phyloP scores from a whole-genome alignment of 495 filamentous ascomycete species.

The Hypoxylon perforatum region DNA sequence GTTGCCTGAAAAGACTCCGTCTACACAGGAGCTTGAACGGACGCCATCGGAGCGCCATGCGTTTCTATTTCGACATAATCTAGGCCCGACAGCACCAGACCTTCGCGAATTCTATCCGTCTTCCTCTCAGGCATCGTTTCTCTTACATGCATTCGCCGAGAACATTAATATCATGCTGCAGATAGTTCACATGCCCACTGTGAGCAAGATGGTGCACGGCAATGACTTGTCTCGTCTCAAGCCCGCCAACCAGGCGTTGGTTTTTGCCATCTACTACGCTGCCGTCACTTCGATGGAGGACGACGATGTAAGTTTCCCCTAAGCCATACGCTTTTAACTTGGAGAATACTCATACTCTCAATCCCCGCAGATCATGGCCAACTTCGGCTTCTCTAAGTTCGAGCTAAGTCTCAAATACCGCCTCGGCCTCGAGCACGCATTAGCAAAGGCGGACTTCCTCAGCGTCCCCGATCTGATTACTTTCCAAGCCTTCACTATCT shows the following conservation, averaged over 20 bases:
- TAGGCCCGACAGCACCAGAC: constrained; percentile 46
- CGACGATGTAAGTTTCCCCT: constrained; percentile 55
- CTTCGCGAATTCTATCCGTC: constrained; percentile 60
- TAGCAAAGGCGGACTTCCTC: constrained; percentile 67
- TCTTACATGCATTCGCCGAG: constrained; percentile 62
- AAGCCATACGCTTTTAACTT: background rate
- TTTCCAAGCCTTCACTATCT: constrained; percentile 62
- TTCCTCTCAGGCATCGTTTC: constrained; percentile 63
- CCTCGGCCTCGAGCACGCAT: constrained; percentile 63
- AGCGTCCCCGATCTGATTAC: constrained; percentile 52
- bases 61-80: constrained; percentile 64
- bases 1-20: constrained; percentile 42
- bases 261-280: constrained; percentile 71
- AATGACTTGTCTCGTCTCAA: constrained; percentile 46
- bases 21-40: constrained; percentile 53
- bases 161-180: constrained; percentile 64
- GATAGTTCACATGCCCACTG: constrained; percentile 64
- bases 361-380: constrained; percentile 50
- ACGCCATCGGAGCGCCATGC: constrained; percentile 63
- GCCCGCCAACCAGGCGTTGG: constrained; percentile 64
- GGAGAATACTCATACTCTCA: constrained; percentile 34
- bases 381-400: constrained; percentile 62
- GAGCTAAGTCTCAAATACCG: constrained; percentile 65
- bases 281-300: constrained; percentile 68
- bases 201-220: constrained; percentile 57